Percentiles rank a stretch among this genome's conserved stretches.
Conservation (phyloP, 208 protist species). For the Herpetomonas tarakana region DNA sequence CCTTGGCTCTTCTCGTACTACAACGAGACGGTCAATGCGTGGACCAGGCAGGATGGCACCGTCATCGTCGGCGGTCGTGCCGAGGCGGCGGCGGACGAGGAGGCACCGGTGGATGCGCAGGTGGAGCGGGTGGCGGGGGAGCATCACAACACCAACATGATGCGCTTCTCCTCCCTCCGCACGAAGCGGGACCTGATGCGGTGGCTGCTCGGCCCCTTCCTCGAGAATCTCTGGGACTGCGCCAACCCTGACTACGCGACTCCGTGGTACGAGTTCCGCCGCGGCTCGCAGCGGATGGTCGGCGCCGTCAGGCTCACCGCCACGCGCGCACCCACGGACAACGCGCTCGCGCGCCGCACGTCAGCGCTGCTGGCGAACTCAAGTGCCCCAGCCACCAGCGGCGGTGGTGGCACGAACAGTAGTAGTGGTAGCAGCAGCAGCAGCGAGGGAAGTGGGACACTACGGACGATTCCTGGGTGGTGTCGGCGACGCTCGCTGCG, state of each 20-base stretch:
- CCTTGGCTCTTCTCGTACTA: constrained; percentile 38
- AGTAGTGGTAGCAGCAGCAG: not conserved
- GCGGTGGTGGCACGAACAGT: not conserved
- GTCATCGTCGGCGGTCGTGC: not conserved
- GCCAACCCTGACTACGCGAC: constrained; percentile 13
- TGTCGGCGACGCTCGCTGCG: not conserved
- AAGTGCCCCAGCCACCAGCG: not conserved
- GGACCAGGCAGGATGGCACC: constrained; percentile 14
- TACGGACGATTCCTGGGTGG: not conserved
- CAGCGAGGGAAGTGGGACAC: no score
- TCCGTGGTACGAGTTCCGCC: constrained; percentile 9
- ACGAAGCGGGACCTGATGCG: constrained; percentile 28
- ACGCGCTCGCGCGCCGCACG: constrained; percentile 3
- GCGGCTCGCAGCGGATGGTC: constrained; percentile 16
- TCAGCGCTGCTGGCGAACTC: not conserved
- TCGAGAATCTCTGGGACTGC: constrained; percentile 21
- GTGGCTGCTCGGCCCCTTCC: constrained; percentile 17
- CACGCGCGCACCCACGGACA: not conserved
- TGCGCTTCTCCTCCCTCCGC: constrained; percentile 12
- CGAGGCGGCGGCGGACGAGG: not conserved
- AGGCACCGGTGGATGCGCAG: constrained; percentile 15
- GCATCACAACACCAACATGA: constrained; percentile 11
- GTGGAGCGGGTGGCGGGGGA: constrained; percentile 8
- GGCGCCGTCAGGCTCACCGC: constrained; percentile 13
- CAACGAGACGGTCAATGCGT: constrained; percentile 21